Conservation (phyloP, 129 eudicot genomes). For the Pseudognaphalium luteoalbum region DNA sequence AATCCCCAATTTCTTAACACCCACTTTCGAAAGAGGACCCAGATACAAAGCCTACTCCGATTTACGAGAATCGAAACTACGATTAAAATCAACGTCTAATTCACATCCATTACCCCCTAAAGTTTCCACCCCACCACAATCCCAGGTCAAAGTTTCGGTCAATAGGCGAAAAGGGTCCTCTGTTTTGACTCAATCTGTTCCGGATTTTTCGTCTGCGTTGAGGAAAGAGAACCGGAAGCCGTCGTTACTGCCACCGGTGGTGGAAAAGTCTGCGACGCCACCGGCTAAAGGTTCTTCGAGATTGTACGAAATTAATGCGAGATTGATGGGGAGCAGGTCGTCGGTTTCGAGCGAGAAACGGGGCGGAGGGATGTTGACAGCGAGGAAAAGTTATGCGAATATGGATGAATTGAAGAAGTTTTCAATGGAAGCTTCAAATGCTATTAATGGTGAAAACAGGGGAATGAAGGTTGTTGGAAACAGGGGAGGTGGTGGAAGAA, state of each 20-base stretch:
- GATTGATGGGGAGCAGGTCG: constrained; percentile 68
- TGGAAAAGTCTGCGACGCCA: constrained; percentile 63
- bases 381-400: constrained; percentile 75
- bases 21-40: constrained; percentile 71
- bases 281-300: constrained; percentile 62
- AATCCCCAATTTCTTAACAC: constrained; percentile 28
- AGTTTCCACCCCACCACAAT: constrained; percentile 44
- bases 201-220: constrained; percentile 63
- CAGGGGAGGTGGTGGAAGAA: constrained; percentile 44
- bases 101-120: constrained; percentile 19
- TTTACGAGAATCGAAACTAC: constrained; percentile 67
- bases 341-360: constrained; percentile 68
- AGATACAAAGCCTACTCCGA: constrained; percentile 71
- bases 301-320: constrained; percentile 52
- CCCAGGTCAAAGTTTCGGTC: constrained; percentile 44
- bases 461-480: constrained; percentile 39
- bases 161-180: constrained; percentile 53
- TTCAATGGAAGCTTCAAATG: constrained; percentile 54
- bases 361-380: constrained; percentile 55
- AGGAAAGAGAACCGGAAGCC: constrained; percentile 89
- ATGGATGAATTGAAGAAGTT: constrained; percentile 70
- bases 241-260: constrained; percentile 50
- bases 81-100: constrained; percentile 30
- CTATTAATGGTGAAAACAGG: constrained; percentile 62
- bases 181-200: constrained; percentile 75